phyloP scores from a whole-genome alignment of 371 early-diverging fungal genomes.

The Mucor ambiguus region DNA sequence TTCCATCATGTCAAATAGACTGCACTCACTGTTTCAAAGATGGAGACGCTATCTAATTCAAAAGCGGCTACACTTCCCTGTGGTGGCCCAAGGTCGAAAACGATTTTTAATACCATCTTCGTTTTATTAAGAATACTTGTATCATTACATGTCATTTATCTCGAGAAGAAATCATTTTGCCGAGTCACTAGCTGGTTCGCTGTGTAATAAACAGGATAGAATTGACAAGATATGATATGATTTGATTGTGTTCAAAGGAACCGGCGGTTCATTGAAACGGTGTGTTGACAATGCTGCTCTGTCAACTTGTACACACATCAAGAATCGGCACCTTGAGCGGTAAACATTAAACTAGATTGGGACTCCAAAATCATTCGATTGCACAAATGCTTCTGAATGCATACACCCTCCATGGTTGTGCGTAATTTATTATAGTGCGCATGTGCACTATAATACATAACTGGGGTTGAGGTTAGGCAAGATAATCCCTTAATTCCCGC shows the following conservation, averaged over 20 bases:
- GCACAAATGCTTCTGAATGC: not conserved
- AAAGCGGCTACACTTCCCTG: not conserved
- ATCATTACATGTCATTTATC: constrained; percentile 1
- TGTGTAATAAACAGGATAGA: not conserved
- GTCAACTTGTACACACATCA: not conserved
- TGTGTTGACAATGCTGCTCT: not conserved
- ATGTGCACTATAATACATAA: not conserved
- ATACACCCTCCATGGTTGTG: not conserved
- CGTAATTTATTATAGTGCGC: not conserved
- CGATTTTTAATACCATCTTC: constrained; percentile 3
- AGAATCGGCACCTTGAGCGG: not conserved
- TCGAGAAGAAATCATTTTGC: not conserved
- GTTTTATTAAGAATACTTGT: not conserved
- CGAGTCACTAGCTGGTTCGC: not conserved
- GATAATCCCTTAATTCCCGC: constrained; percentile 2
- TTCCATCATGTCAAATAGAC: not conserved
- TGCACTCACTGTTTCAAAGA: not conserved
- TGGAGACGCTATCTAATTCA: not conserved
- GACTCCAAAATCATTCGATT: not conserved
- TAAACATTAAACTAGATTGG: not conserved
- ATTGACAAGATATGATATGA: constrained; percentile 2
- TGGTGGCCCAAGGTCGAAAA: not conserved
- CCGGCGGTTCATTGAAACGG: not conserved
- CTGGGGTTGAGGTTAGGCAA: not conserved
- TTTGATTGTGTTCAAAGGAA: not conserved